These are phyloP conservation scores for Torulaspora gathmanii DNA, from an alignment of 805 yeast species.

Conservation along the genomic window DNA sequence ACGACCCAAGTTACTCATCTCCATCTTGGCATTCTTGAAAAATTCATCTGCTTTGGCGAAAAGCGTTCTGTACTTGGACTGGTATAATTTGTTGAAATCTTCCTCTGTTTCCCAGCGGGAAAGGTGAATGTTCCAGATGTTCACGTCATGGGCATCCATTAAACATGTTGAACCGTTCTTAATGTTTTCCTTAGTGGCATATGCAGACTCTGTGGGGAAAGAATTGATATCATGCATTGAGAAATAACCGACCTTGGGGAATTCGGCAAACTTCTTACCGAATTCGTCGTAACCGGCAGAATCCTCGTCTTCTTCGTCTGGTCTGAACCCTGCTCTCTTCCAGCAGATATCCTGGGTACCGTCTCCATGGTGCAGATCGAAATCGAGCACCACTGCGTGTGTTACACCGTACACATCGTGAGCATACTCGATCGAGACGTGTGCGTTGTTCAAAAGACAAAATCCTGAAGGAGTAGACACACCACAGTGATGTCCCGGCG, in stretches of 20 bases:
- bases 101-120: slow-evolving; percentile 58
- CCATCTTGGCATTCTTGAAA: slow-evolving; percentile 45
- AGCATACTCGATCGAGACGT: slow-evolving; percentile 76
- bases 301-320: slow-evolving; percentile 33
- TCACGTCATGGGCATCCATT: slow-evolving; percentile 66
- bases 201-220: slow-evolving; percentile 77
- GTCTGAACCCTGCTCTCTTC: slow-evolving; percentile 52
- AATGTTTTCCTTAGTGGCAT: slow-evolving; percentile 64
- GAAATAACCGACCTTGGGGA: slow-evolving; percentile 72
- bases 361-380: slow-evolving; percentile 86
- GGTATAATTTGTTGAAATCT: slow-evolving; percentile 61
- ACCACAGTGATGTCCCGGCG: slow-evolving; percentile 87
- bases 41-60: slow-evolving; percentile 65
- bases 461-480: slow-evolving; percentile 82
- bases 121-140: slow-evolving; percentile 80
- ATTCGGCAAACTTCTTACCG: slow-evolving; percentile 38
- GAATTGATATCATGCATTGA: slow-evolving; percentile 83
- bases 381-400: slow-evolving; percentile 76
- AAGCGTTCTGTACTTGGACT: slow-evolving; percentile 53
- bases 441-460: slow-evolving; percentile 76
- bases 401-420: slow-evolving; percentile 56
- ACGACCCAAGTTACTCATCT: slow-evolving; percentile 39
- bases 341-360: slow-evolving; percentile 85
- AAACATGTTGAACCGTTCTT: slow-evolving; percentile 76
- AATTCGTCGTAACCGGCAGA: slow-evolving; percentile 43